Evolutionary conservation across 148 eudicot species (phyloP).

Genomic region (Silene conica): DNA sequence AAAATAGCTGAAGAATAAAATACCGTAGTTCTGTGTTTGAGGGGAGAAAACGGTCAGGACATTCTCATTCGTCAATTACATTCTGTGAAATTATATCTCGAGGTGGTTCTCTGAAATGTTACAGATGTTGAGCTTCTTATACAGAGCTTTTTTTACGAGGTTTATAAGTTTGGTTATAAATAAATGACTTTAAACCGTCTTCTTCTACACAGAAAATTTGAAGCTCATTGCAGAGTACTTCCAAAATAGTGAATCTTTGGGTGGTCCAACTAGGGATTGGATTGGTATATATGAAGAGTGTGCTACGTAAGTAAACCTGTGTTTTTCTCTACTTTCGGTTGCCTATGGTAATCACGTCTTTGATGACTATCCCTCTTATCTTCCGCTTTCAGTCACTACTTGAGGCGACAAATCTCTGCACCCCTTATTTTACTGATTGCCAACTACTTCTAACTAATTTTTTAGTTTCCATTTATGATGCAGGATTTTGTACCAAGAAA

Average conservation of each 20-base stretch:
- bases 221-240: slow-evolving; percentile 94
- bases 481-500: slow-evolving; percentile 95
- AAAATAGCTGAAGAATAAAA: too few species aligned
- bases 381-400: too few species aligned
- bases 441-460: not conserved
- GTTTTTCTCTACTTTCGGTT: not conserved
- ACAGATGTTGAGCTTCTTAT: not conserved
- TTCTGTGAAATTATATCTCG: not conserved
- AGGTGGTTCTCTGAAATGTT: not conserved
- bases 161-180: not conserved
- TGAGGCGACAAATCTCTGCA: too few species aligned
- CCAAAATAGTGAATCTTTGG: slow-evolving; percentile 84
- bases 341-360: not conserved
- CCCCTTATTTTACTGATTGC: not conserved
- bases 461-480: slow-evolving; percentile 17
- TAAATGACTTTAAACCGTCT: not conserved
- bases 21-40: not conserved
- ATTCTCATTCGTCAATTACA: not conserved
- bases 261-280: slow-evolving; percentile 96
- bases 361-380: not conserved
- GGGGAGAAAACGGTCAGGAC: not conserved
- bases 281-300: slow-evolving; percentile 94
- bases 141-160: not conserved
- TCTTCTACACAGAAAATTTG: slow-evolving; percentile 56
- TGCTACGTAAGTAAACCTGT: slow-evolving; percentile 61